Base-by-base conservation (phyloP, 352 stramenopile species). In the Globisporangium cederbergense region DNA sequence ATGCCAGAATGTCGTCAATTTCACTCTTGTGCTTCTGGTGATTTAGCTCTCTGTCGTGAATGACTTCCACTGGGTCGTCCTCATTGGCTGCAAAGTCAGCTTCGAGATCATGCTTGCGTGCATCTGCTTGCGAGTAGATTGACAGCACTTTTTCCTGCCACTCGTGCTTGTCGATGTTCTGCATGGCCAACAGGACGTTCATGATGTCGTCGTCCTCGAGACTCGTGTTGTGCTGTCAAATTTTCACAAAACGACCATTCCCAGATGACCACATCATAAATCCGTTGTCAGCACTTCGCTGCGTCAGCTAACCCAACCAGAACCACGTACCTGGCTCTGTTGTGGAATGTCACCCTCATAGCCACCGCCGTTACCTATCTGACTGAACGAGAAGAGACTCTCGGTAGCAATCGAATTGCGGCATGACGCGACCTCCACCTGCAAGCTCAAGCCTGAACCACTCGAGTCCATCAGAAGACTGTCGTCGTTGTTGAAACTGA, bases 1-100 rank as follows among this genome's bases (percentile, higher is more conserved):
- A 88, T 18, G 80, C 78, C 30, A 94, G 66, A 42, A 94, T 94
- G 43, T 90, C 82, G 2, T 64, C 54, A 54, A 91, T 89, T 62
- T 94, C 85, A 38, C 77, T 77, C n/a, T 30, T 11, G 13, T 58
- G 47, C 6, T 55, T 22, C 3, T 60, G 18, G 11, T 4, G 40
- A 46, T 46, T 18, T 13, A 13, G 40, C 40, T 46, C 40, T 5
- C 38, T 13, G 16, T 63, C 63, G 7, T 61, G 45, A 11, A n/a
- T 45, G n/a, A 62, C 72, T 36, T 76, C 53, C 18, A 72, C 60
- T 38, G 25, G 25, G 25, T 28, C 25, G 25, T 68, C 67, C 11
- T 62, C 46, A 42, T 75, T 72, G 13, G 46, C 50, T 1, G 72
- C 65, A 40, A 43, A 18, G 30, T 54, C 50, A 25, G 25, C 22